Evolutionary conservation across 192 early-diverging fungal species (phyloP).

Genomic region (Helicostylum pulchrum): DNA sequence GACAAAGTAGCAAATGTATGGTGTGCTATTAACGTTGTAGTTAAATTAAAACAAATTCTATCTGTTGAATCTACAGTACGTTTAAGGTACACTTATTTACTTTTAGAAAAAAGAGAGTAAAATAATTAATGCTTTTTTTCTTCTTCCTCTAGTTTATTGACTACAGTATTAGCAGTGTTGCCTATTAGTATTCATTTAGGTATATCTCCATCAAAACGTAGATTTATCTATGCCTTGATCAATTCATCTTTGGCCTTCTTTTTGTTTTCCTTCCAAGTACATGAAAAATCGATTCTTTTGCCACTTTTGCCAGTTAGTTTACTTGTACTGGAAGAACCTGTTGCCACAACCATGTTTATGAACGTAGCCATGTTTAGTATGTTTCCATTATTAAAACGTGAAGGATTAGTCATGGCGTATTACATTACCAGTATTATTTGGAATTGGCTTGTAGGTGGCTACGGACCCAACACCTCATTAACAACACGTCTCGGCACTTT

Average conservation of each 20-base stretch:
- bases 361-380: slow-evolving; percentile 87
- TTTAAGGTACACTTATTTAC: slow-evolving; percentile 56
- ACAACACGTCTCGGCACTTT: not conserved
- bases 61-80: slow-evolving; percentile 55
- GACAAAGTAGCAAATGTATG: slow-evolving; percentile 99
- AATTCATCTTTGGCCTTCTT: slow-evolving; percentile 88
- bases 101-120: no score
- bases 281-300: slow-evolving; percentile 95
- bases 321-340: slow-evolving; percentile 67
- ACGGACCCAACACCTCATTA: slow-evolving; percentile 1
- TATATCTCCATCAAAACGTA: slow-evolving; percentile 44
- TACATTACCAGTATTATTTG: slow-evolving; percentile 67
- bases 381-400: slow-evolving; percentile 82
- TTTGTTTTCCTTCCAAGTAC: slow-evolving; percentile 95
- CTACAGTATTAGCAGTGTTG: slow-evolving; percentile 68
- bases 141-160: slow-evolving; percentile 47
- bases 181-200: slow-evolving; percentile 72
- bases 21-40: slow-evolving; percentile 84
- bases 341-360: slow-evolving; percentile 61
- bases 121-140: not conserved
- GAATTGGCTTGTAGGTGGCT: slow-evolving; percentile 55
- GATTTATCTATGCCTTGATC: slow-evolving; percentile 69
- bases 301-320: slow-evolving; percentile 76
- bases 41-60: slow-evolving; percentile 79
- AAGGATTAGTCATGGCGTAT: slow-evolving; percentile 72